A percentile compares a stretch with the other conserved stretches of the same genome.
Conservation (phyloP, 1,284 basidiomycete species). For the Boletus semigastroideus region DNA sequence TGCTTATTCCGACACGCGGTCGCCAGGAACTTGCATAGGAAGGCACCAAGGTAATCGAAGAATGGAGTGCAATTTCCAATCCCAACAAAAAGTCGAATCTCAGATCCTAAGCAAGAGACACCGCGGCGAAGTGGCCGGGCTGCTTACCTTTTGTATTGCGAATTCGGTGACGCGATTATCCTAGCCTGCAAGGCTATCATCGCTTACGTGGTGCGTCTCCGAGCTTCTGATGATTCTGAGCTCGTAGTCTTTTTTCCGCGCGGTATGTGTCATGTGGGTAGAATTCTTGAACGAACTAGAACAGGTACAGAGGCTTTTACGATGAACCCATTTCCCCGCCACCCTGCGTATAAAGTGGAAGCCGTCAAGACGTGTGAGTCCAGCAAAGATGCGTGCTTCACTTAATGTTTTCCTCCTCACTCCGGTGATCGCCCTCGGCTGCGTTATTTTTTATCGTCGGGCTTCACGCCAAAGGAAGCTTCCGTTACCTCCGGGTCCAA, state of each 20-base stretch:
- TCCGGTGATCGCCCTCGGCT: conserved; percentile 16
- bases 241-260: conserved; percentile 11
- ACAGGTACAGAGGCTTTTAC: conserved; percentile 13
- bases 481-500: conserved; percentile 36
- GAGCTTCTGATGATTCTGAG: conserved; percentile 10
- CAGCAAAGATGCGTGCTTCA: conserved; percentile 15
- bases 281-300: conserved; percentile 7
- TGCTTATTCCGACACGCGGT: conserved; percentile 17
- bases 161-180: conserved; percentile 24
- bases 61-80: conserved; percentile 21
- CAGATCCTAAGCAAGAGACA: conserved; percentile 23
- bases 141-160: conserved; percentile 7
- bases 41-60: conserved; percentile 18
- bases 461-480: conserved; percentile 9
- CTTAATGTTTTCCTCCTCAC: conserved; percentile 10
- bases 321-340: conserved; percentile 5
- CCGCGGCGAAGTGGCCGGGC: conserved; percentile 27
- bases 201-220: conserved; percentile 29
- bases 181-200: conserved; percentile 25
- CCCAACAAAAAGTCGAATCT: conserved; percentile 17
- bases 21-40: background rate
- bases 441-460: conserved; percentile 7
- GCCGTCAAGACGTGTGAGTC: background rate
- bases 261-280: conserved; percentile 1
- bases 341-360: conserved; percentile 23